Base-by-base conservation (phyloP, 805 yeast species). In the Metschnikowia shivogae region DNA sequence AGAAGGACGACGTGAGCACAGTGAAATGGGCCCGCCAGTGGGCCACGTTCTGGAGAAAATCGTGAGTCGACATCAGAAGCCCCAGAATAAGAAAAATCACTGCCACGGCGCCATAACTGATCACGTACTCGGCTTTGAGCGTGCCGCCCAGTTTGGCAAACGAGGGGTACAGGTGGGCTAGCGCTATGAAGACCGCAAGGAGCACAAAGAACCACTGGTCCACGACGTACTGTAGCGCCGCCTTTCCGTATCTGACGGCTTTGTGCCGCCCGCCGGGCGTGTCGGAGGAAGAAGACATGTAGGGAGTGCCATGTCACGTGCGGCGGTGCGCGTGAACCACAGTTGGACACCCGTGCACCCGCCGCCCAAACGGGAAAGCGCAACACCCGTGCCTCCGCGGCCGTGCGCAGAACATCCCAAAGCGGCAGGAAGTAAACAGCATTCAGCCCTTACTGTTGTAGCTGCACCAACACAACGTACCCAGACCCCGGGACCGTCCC, bases 41-140 rank as follows among this genome's bases (percentile, higher is more conserved):
- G 0, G 74, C 67, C 65, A 84, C 70, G 62, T 86, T 87, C n/a
- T 64, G 67, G 60, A 80, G 44, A 39, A 89, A 67, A 26, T 78
- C 78, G 34, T 67, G 72, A 1, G 93, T 79, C 36, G 80, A 72
- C 82, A 89, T 89, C 27, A 88, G 79, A 24, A 89, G 63, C 0
- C 96, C 97, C 39, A 89, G 82, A 29, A 87, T 81, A 34, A 89
- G 67, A 67, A 89, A 89, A 47, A 89, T 89, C 36, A 86, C 67
- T 0, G 95, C 95, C 13, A 89, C 96, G 0, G 95, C 95, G 30
- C 89, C 88, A 59, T 89, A 89, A 10, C 84, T 84, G 29, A 89
- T 86, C 36, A 87, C 69, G 60, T 86, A 88, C 60, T 89, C 80
- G 5, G 83, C 90, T 49, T 76, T 70, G 31, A 89, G 78, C 12